These are phyloP conservation scores for Penicillium lagena DNA, from an alignment of 495 filamentous ascomycete species.

Conservation along the genomic window DNA sequence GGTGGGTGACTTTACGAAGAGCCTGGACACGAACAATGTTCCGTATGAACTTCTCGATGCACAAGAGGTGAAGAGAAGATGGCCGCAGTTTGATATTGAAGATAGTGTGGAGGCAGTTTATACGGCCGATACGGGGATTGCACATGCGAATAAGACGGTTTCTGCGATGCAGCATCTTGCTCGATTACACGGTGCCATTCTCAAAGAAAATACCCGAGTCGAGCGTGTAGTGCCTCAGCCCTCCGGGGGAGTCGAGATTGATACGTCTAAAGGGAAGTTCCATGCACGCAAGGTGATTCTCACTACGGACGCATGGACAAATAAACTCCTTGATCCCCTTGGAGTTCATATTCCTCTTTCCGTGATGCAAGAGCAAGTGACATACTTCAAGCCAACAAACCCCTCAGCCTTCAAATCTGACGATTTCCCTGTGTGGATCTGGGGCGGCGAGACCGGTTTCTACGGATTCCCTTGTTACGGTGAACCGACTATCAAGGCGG, in stretches of 20 bases:
- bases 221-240: too few relatives aligned
- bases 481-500: slow-evolving; percentile 26
- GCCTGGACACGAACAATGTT: too few relatives aligned
- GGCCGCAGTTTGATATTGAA: too few relatives aligned
- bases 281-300: slow-evolving; percentile 19
- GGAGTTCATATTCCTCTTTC: slow-evolving; percentile 18
- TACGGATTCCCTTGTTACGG: slow-evolving; percentile 23
- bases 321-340: slow-evolving; percentile 19
- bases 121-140: too few relatives aligned
- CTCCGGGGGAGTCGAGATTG: slow-evolving; percentile 7
- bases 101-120: too few relatives aligned
- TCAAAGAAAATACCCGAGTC: too few relatives aligned
- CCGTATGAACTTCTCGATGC: too few relatives aligned
- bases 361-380: slow-evolving; percentile 27
- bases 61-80: too few relatives aligned
- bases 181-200: too few relatives aligned
- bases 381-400: slow-evolving; percentile 23
- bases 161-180: too few relatives aligned
- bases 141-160: too few relatives aligned
- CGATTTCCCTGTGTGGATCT: slow-evolving; percentile 22
- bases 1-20: too few relatives aligned
- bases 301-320: slow-evolving; percentile 22
- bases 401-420: slow-evolving; percentile 7
- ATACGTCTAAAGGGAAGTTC: slow-evolving; percentile 18
- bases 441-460: slow-evolving; percentile 13